These are phyloP conservation scores for Auricularia sp. DNA, from an alignment of 768 basidiomycete genomes.

Conservation along the genomic window DNA sequence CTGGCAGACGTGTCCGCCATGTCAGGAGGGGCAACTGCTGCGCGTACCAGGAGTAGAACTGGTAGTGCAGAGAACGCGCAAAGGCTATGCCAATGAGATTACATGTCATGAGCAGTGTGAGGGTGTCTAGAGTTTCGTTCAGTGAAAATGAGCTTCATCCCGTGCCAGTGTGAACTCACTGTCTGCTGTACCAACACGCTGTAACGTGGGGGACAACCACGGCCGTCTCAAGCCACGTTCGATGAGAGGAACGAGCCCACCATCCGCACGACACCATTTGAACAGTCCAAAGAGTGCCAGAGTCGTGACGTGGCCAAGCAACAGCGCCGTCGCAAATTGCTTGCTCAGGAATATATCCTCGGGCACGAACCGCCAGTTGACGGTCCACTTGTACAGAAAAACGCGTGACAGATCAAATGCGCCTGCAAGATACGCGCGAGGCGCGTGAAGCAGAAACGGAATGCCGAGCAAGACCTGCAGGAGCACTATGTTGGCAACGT, in stretches of 20 bases:
- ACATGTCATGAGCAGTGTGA: constrained; percentile 77
- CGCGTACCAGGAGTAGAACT: constrained; percentile 97
- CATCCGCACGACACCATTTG: constrained; percentile 69
- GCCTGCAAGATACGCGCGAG: constrained; percentile 53
- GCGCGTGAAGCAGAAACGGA: constrained; percentile 57
- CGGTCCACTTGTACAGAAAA: constrained; percentile 95
- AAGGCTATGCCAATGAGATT: constrained; percentile 88
- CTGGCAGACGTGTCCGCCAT: constrained; percentile 62
- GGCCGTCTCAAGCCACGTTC: constrained; percentile 44
- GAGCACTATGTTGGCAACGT: constrained; percentile 16
- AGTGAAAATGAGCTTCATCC: background rate
- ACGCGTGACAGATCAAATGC: constrained; percentile 84
- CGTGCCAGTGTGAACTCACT: constrained; percentile 38
- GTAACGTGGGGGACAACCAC: constrained; percentile 34
- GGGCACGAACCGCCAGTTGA: constrained; percentile 88
- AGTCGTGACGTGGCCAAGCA: constrained; percentile 53
- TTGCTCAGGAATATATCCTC: constrained; percentile 67
- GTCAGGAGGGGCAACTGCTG: constrained; percentile 79
- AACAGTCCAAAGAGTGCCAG: constrained; percentile 58
- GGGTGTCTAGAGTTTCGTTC: constrained; percentile 45
- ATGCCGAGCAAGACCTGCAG: constrained; percentile 54
- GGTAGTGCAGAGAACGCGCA: constrained; percentile 92
- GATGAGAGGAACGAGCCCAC: constrained; percentile 52
- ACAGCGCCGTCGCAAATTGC: constrained; percentile 48
- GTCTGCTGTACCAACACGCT: constrained; percentile 40